Evolutionary conservation across 2,329 filamentous ascomycete species (phyloP).

Genomic region (Dactylella cylindrospora): DNA sequence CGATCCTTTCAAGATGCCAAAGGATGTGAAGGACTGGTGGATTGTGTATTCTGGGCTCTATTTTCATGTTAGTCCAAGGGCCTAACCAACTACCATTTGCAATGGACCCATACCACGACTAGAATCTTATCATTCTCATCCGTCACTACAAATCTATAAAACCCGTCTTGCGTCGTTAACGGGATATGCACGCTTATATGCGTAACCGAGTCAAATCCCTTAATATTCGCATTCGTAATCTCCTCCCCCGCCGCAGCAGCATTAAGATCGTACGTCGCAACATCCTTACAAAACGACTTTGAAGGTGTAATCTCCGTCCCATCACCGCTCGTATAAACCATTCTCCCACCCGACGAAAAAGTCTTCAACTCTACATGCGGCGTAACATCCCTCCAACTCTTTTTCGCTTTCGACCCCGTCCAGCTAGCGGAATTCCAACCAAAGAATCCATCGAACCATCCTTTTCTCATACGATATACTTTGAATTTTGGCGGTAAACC

Average conservation of each 20-base stretch:
- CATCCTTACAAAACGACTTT: slow-evolving; percentile 28
- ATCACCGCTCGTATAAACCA: slow-evolving; percentile 26
- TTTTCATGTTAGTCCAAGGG: neutral
- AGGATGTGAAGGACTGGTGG: slow-evolving; percentile 36
- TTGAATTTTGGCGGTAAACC: slow-evolving; percentile 34
- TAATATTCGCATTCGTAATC: slow-evolving; percentile 37
- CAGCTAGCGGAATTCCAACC: slow-evolving; percentile 38
- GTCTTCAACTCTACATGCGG: slow-evolving; percentile 34
- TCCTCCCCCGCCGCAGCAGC: slow-evolving; percentile 16
- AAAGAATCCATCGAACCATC: slow-evolving; percentile 42
- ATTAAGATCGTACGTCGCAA: slow-evolving; percentile 25
- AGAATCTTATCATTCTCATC: slow-evolving; percentile 39
- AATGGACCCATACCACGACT: slow-evolving; percentile 17
- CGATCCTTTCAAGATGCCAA: slow-evolving; percentile 34
- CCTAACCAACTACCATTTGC: too few relatives aligned
- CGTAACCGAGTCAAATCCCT: slow-evolving; percentile 27
- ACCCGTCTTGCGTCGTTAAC: slow-evolving; percentile 39
- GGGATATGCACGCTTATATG: slow-evolving; percentile 38
- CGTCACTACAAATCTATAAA: slow-evolving; percentile 41
- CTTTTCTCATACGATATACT: slow-evolving; percentile 42
- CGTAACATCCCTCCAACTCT: slow-evolving; percentile 36
- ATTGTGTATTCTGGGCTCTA: slow-evolving; percentile 42
- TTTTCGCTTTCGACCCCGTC: slow-evolving; percentile 36
- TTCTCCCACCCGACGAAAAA: slow-evolving; percentile 28
- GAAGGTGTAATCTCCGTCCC: slow-evolving; percentile 27